These are phyloP conservation scores for Leishmania braziliensis DNA, from an alignment of 208 protist species.

Conservation along the genomic window DNA sequence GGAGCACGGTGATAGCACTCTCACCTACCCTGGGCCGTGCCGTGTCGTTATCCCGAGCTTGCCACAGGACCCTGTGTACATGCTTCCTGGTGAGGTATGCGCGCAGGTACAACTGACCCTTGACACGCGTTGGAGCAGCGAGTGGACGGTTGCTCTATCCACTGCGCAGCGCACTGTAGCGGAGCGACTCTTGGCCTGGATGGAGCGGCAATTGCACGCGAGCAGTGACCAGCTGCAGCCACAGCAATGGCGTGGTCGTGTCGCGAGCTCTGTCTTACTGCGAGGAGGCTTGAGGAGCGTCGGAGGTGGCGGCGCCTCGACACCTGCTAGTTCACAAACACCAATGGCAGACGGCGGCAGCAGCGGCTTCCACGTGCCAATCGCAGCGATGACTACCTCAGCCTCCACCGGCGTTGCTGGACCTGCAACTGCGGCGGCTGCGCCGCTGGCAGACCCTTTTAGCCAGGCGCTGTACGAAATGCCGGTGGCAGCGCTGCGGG, in stretches of 20 bases:
- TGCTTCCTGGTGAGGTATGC: slow-evolving; percentile 40
- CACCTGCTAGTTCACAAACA: neutral
- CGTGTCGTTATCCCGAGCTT: slow-evolving; percentile 25
- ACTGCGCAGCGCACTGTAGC: slow-evolving; percentile 34
- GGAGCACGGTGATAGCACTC: neutral
- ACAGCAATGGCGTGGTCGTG: slow-evolving; percentile 20
- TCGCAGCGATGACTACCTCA: neutral
- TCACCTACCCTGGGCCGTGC: slow-evolving; percentile 31
- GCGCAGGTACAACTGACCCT: slow-evolving; percentile 40
- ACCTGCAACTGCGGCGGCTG: neutral
- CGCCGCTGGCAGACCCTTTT: slow-evolving; percentile 14
- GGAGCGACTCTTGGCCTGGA: slow-evolving; percentile 27
- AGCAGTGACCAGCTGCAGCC: slow-evolving; percentile 14
- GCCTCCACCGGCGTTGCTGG: neutral
- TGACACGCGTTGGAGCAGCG: slow-evolving; percentile 30
- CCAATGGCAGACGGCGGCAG: neutral
- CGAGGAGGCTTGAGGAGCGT: slow-evolving; percentile 20
- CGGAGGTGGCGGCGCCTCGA: neutral
- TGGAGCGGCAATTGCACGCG: slow-evolving; percentile 13
- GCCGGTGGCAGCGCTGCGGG: slow-evolving; percentile 18
- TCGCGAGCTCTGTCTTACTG: slow-evolving; percentile 27
- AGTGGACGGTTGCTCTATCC: slow-evolving; percentile 27
- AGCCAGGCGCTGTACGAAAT: slow-evolving; percentile 25
- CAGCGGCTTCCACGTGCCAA: neutral
- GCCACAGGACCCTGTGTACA: slow-evolving; percentile 7